Conservation (phyloP, 768 basidiomycete genomes). For the Psilocybe cyanescens region DNA sequence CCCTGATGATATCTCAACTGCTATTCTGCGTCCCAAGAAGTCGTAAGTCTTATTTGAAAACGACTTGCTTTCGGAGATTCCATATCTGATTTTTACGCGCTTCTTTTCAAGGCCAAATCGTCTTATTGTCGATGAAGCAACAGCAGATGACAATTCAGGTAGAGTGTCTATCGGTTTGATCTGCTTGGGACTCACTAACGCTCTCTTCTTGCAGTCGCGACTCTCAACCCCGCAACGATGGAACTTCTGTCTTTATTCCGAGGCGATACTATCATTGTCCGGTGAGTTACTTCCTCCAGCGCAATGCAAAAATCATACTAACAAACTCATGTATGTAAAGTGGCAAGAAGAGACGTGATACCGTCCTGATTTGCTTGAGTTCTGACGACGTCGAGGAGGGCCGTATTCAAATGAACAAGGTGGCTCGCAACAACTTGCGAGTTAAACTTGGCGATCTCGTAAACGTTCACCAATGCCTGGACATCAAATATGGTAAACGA, state of each 20-base stretch:
- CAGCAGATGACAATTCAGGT: conserved; percentile 96
- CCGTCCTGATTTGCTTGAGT: conserved; percentile 94
- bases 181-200: conserved; percentile 15
- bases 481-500: conserved; percentile 99
- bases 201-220: conserved; percentile 67
- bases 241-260: conserved; percentile 92
- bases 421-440: conserved; percentile 98
- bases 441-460: conserved; percentile 97
- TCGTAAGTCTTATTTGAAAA: conserved; percentile 64
- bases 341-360: conserved; percentile 97
- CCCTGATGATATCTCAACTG: conserved; percentile 89
- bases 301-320: not conserved
- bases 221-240: conserved; percentile 96
- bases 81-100: conserved; percentile 19
- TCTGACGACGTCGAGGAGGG: conserved; percentile 98
- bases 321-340: conserved; percentile 39
- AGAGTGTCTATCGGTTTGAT: conserved; percentile 22
- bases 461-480: conserved; percentile 93
- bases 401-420: conserved; percentile 98
- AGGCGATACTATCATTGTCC: conserved; percentile 94
- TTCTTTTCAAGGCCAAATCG: conserved; percentile 80
- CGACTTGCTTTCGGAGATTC: conserved; percentile 1
- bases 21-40: conserved; percentile 96
- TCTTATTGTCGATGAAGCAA: conserved; percentile 94
- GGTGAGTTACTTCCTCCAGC: conserved; percentile 49